Base-by-base conservation (phyloP, 139 green algal species). In the Yamagishiella unicocca region DNA sequence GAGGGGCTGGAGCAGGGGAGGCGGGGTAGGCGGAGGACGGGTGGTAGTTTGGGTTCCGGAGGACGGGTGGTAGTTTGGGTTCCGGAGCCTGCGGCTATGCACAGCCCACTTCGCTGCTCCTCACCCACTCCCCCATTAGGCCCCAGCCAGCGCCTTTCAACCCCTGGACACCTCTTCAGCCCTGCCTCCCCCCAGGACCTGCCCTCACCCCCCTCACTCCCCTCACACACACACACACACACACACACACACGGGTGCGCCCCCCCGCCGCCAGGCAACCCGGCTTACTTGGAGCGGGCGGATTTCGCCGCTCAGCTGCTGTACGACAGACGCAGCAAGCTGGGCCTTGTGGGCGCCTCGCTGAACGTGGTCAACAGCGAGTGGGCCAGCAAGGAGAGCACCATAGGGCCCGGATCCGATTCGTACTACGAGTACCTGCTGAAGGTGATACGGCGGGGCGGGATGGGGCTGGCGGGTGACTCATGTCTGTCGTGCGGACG, bases 381-480 rank as follows among this genome's bases (percentile, higher is more conserved):
- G 2, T 99, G 97, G 97, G 89, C 92, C 62, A 90, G 92, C 35
- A 75, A 68, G 22, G 94, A 96, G 55, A 85, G 91, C 43, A 95
- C 92, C 45, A 94, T 98, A 24, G 96, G 96, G 6, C 93, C 96
- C 17, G 95, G 94, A n/a, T 91, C 91, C 5, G 96, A 99, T 92
- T 96, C 89, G 1, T 98, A 96, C 88, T 98, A 97, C 76, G 96
- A 99, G 87, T 98, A 99, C 90, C 90, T 98, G 58, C 92, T 97
- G n/a, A 98, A 98, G 90, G 94, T 95, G 85, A n/a, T 55, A n/a
- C 58, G 17, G 38, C 24, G 31, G 9, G 55, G 76, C n/a, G 24
- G 29, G 53, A 54, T 55, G 73, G 40, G 29, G 31, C 19, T 31
- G 31, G 31, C 31, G 29, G 35, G 4, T n/a, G n/a, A n/a, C n/a